Evolutionary conservation across 2,329 filamentous ascomycete species (phyloP), one percentile per base, ranked within the genome.

Genomic region (Cordyceps javanica): DNA sequence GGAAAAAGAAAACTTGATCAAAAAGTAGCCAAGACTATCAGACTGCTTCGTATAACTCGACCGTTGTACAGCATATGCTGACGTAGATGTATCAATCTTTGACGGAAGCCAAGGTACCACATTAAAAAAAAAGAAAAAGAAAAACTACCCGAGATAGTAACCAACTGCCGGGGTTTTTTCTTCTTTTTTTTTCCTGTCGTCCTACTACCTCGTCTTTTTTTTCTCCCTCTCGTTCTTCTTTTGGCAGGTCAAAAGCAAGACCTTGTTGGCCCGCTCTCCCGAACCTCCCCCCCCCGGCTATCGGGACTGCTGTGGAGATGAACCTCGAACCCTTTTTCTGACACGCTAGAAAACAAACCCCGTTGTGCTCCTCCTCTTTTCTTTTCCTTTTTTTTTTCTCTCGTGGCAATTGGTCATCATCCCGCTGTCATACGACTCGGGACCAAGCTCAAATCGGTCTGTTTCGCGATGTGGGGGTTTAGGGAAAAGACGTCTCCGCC

Each of bases 131-230:
- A n/a, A n/a, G n/a, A 38, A 38, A 36, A 23, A 44, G n/a, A 39
- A 39, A 39, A n/a, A 39, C 5, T 23, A 30, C 30, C 25, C 16
- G 25, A n/a, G 19, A 30, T 28, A 26, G 16, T 19, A n/a, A n/a
- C 32, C 38, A 55, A 55, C 44, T 49, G 53, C 53, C 34, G 53
- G n/a, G n/a, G n/a, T n/a, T n/a, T n/a, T n/a, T n/a, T n/a, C n/a
- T n/a, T n/a, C n/a, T n/a, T n/a, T n/a, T n/a, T 38, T 19, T 21
- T 34, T 5, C n/a, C 10, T 11, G 16, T 21, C 25, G 32, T 13
- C 26, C 9, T 26, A 32, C 53, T 45, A 55, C 41, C 32, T 3
- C 53, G 32, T 55, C 53, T n/a, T 49, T 39, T 28, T 30, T 28
- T 9, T 46, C 44, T 19, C 28, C 11, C 45, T 8, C 7, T 34